A percentile compares a stretch with the other conserved stretches of the same genome.
Conservation (phyloP, 805 yeast species). For the Ogataea methylovora region DNA sequence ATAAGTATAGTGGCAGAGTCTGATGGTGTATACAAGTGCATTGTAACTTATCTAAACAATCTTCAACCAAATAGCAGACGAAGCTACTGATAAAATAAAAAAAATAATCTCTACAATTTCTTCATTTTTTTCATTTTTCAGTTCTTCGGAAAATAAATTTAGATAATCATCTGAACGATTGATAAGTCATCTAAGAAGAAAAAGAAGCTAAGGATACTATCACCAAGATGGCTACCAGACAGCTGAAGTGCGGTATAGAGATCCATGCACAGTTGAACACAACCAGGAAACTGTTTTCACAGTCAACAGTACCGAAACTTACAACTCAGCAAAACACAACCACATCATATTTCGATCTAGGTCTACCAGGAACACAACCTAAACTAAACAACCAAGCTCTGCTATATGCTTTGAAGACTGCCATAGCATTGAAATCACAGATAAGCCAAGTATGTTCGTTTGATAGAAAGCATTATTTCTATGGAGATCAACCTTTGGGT, state of each 20-base stretch:
- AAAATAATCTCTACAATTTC: too few species aligned
- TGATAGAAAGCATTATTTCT: constrained; percentile 93
- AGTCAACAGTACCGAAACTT: constrained; percentile 39
- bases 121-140: too few species aligned
- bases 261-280: constrained; percentile 88
- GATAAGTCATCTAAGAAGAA: too few species aligned
- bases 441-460: constrained; percentile 56
- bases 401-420: constrained; percentile 62
- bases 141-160: too few species aligned
- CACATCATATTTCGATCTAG: constrained; percentile 73
- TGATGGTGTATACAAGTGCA: neutral
- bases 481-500: constrained; percentile 94
- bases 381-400: constrained; percentile 68
- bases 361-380: constrained; percentile 93
- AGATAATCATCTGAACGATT: too few species aligned
- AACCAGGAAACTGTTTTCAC: constrained; percentile 66
- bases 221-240: constrained; percentile 5
- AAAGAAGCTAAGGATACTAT: too few species aligned
- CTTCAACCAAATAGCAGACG: too few species aligned
- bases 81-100: too few species aligned
- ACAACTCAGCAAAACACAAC: constrained; percentile 52
- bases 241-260: constrained; percentile 80
- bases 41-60: too few species aligned
- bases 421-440: constrained; percentile 56
- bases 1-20: constrained; percentile 9